These are phyloP conservation scores for Cryptomeria japonica DNA, from an alignment of 75 land plant species.

Conservation along the genomic window DNA sequence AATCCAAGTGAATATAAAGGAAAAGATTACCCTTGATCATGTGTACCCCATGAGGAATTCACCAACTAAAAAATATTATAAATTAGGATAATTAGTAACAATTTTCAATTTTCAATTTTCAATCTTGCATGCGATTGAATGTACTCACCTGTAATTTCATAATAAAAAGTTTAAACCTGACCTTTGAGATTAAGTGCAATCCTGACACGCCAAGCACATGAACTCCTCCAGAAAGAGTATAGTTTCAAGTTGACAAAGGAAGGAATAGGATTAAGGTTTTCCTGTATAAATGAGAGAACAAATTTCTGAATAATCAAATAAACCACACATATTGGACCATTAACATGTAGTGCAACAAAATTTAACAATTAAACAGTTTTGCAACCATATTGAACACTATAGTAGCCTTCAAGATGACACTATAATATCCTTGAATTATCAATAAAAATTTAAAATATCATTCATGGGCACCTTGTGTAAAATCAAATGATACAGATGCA, in stretches of 20 bases:
- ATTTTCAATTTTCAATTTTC: not conserved
- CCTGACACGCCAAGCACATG: conserved; percentile 67
- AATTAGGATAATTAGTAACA: not conserved
- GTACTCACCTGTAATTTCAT: not conserved
- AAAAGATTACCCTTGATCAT: no score
- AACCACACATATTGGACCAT: not conserved
- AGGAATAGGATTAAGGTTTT: not conserved
- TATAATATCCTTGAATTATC: not conserved
- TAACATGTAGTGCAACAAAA: not conserved
- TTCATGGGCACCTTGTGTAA: not conserved
- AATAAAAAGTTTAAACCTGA: conserved; percentile 2
- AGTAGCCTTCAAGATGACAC: not conserved
- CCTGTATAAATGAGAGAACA: not conserved
- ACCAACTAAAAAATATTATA: not conserved
- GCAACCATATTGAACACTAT: not conserved
- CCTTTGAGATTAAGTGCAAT: conserved; percentile 70
- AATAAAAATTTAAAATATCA: not conserved
- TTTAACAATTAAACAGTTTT: not conserved
- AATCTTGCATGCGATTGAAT: not conserved
- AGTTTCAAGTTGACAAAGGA: conserved; percentile 19
- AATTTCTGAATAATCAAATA: not conserved
- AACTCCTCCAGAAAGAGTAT: conserved; percentile 60
- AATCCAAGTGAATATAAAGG: no score
- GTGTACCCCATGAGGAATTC: no score
- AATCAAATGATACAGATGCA: not conserved